Evolutionary conservation across 139 green algal species (phyloP), one percentile per base, ranked within the genome.

Genomic region (Volvox reticuliferus): DNA sequence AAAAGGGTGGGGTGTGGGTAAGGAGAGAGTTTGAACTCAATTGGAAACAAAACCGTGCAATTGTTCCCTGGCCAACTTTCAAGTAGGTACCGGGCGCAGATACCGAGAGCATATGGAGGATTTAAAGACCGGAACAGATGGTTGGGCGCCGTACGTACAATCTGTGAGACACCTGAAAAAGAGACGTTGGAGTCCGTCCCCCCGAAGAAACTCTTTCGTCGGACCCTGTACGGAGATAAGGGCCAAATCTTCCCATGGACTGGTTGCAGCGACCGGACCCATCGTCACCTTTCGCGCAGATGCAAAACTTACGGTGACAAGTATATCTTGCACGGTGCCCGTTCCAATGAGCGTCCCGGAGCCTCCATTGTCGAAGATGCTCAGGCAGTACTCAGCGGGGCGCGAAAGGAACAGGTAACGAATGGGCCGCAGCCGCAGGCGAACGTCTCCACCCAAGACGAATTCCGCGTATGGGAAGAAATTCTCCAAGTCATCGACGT

Each of bases 351-450:
- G 92, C 5, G 96, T 97, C 16, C 97, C 97, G 37, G 88, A 35
- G 19, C 88, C 37, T 0, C 90, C 93, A 87, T 99, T 99, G 93
- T 98, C 96, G 91, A 99, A 98, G 5, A 99, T 79, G 18, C 97
- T 97, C 79, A 99, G 89, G 94, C 98, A 99, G 88, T 98, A 99
- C 63, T 95, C 95, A 20, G 93, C 95, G 0, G 62, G 33, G 35
- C 94, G 82, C 17, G 93, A 93, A 82, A 94, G 78, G 90, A 99
- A 99, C 62, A 99, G 95, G 94, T 99, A 99, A 93, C 97, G 98
- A 18, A 97, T 87, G 0, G 97, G 97, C 55, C 79, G 61, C 35
- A 97, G 85, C 19, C 86, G 67, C 33, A 98, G 90, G 2, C 77
- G 37, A 2, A 90, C 93, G 32, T 91, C 93, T 28, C 88, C 93